Evolutionary conservation across 148 eudicot genomes (phyloP).

Genomic region (Polygonum maritimum): DNA sequence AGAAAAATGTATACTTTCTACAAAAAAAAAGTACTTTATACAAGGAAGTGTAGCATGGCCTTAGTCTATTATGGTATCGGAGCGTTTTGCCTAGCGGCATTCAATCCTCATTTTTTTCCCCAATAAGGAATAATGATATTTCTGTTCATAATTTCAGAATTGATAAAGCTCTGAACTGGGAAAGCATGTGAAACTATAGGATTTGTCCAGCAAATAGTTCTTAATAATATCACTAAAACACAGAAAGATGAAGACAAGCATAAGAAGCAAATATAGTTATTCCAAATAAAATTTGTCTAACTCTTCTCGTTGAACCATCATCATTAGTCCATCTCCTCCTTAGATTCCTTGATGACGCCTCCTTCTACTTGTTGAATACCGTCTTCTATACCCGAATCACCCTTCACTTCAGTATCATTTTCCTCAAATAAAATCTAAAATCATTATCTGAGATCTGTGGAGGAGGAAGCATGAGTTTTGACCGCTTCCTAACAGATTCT

Average conservation of each 20-base stretch:
- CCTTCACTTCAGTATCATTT: not conserved
- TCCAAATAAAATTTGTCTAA: not conserved
- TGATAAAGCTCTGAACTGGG: not conserved
- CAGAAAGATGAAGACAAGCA: not conserved
- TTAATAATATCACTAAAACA: not conserved
- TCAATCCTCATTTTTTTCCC: no score
- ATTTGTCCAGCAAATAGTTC: not conserved
- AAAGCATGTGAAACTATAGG: not conserved
- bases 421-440: not conserved
- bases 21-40: no score
- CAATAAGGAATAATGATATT: not conserved
- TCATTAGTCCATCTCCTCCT: constrained; percentile 4
- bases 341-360: not conserved
- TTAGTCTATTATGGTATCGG: no score
- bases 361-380: not conserved
- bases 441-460: constrained; percentile 83
- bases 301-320: not conserved
- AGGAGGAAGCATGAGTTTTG: constrained; percentile 89
- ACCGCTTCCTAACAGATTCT: constrained; percentile 78
- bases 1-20: no score
- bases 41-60: no score
- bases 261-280: not conserved
- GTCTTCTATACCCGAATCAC: not conserved
- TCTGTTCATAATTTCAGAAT: not conserved
- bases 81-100: no score